A percentile compares a stretch with the other conserved stretches of the same genome.
Conservation (phyloP, 495 filamentous ascomycete species). For the Lophium mytilinum region DNA sequence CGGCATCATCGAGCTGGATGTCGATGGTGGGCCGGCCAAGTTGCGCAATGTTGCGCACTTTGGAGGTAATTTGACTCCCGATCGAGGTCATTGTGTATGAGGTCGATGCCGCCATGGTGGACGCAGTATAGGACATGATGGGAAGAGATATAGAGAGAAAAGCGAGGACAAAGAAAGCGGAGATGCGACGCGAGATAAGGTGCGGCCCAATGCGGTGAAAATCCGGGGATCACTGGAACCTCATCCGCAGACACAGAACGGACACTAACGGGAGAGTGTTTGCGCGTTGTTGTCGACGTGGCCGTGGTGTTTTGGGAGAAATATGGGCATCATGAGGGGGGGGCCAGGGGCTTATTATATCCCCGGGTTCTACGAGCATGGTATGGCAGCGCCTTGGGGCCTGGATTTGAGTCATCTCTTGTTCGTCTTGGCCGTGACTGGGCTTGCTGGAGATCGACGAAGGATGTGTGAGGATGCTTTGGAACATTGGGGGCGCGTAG, state of each 20-base stretch:
- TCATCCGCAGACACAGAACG: no score
- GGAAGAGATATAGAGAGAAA: neutral
- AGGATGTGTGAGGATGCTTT: neutral
- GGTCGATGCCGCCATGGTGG: neutral
- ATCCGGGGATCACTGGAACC: neutral
- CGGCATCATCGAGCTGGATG: conserved; percentile 31
- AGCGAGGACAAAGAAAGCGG: conserved; percentile 1
- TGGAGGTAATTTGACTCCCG: conserved; percentile 20
- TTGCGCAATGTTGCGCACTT: conserved; percentile 20
- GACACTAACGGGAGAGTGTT: neutral
- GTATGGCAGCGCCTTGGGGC: neutral
- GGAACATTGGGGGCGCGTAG: no score
- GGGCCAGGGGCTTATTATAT: neutral
- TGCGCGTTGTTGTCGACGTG: neutral
- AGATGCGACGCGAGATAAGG: neutral
- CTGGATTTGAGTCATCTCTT: neutral
- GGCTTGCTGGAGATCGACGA: neutral
- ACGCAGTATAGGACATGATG: neutral
- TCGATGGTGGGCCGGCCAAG: conserved; percentile 26
- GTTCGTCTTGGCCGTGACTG: neutral
- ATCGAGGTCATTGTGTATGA: conserved; percentile 1
- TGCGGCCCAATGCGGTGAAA: neutral
- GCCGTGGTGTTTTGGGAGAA: neutral
- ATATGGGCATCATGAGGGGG: neutral
- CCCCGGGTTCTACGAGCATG: neutral